Conservation (phyloP, 805 yeast genomes). For the Yarrowia yakushimensis region DNA sequence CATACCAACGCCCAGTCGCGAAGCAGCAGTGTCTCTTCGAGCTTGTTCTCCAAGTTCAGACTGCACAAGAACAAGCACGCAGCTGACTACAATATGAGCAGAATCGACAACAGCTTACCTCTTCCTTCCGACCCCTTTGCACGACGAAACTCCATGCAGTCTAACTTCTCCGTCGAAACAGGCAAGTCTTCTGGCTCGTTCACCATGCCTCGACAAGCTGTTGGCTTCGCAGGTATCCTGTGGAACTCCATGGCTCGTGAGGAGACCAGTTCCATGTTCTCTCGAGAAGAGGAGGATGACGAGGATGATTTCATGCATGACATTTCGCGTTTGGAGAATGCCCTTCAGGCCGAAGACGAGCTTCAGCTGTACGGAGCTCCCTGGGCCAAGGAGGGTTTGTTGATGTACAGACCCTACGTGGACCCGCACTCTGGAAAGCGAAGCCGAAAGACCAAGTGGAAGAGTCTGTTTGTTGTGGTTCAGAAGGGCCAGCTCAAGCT, state of each 20-base stretch:
- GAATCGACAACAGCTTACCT: slow-evolving; percentile 13
- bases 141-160: slow-evolving; percentile 31
- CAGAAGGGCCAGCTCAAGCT: slow-evolving; percentile 62
- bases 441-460: slow-evolving; percentile 41
- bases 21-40: not conserved
- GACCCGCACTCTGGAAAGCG: slow-evolving; percentile 34
- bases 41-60: slow-evolving; percentile 9
- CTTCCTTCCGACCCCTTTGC: not conserved
- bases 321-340: slow-evolving; percentile 35
- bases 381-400: slow-evolving; percentile 70
- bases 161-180: slow-evolving; percentile 43
- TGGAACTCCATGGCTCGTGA: slow-evolving; percentile 36
- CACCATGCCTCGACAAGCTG: slow-evolving; percentile 35
- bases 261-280: slow-evolving; percentile 26
- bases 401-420: slow-evolving; percentile 40
- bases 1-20: not conserved
- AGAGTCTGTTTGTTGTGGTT: slow-evolving; percentile 59
- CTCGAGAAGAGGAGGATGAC: slow-evolving; percentile 32
- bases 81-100: slow-evolving; percentile 3
- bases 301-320: slow-evolving; percentile 33
- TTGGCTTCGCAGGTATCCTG: slow-evolving; percentile 37
- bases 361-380: slow-evolving; percentile 71
- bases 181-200: slow-evolving; percentile 30
- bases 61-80: not conserved
- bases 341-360: slow-evolving; percentile 53